Base-by-base conservation (phyloP, 2,329 filamentous ascomycete species). In the Aspergillus fumigatus region DNA sequence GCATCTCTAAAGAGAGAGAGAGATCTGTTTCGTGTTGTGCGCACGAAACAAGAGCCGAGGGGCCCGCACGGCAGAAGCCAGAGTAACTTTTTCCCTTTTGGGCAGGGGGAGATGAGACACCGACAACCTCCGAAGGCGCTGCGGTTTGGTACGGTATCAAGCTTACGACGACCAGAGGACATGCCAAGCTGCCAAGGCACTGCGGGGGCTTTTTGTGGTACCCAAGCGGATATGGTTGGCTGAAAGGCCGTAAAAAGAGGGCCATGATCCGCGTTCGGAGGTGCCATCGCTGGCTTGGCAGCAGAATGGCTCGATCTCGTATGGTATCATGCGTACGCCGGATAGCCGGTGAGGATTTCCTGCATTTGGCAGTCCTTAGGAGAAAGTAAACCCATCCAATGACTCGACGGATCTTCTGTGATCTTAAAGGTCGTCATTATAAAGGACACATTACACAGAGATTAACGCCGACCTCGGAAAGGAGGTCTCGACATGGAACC, bases 261-360 rank as follows among this genome's bases (percentile, higher is more conserved):
- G 47, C 51, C 41, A 54, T 58, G 60, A 64, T 61, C 61, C 62
- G 57, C 63, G 58, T 58, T 64, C 60, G 62, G 61, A 61, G 58
- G 53, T 50, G 41, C 55, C 45, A 54, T 56, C 52, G 35, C 52
- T 23, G 53, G 11, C 63, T 65, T 65, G 63, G 63, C 63, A 48
- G 56, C 57, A 57, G 54, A 52, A 58, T 35, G 25, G 23, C 32
- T 32, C 47, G n/a, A 52, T 29, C 41, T 25, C 10, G 43, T 47
- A 47, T 25, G 41, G 41, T 23, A 47, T 23, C 21, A 26, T 47
- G 43, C 9, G 45, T 47, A 47, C 43, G 43, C 43, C 21, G 43
- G 4, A 47, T 26, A 47, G 26, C 43, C 21, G 21, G 21, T 25
- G 11, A 38, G 32, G 5, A 38, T 38, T 38, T 17, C 2, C 32